Base-by-base conservation (phyloP, 2,329 filamentous ascomycete species). In the Geoglossum cookeanum region DNA sequence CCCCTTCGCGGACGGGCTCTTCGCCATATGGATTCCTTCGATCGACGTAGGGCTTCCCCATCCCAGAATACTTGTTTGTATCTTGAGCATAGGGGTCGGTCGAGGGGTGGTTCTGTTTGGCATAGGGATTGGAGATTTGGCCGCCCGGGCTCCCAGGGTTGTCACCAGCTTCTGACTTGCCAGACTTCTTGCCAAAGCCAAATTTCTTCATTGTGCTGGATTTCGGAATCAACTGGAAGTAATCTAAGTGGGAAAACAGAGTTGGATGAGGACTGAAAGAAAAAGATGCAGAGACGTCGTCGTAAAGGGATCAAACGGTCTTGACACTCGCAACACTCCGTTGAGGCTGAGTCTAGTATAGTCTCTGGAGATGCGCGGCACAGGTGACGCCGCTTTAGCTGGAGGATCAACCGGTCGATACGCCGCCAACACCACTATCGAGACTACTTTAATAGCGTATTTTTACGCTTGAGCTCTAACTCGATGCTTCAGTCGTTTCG, bases 181-280 rank as follows among this genome's bases (percentile, higher is more conserved):
- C 72, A 54, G 67, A 68, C 65, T 78, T 81, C 69, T 76, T 79
- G 61, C 77, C 72, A 61, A 80, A 75, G 54, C 76, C 75, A 62
- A 82, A 80, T 63, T 78, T 80, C 71, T 75, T 78, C 79, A 83
- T 83, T 48, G 37, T 55, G 54, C 6, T 8, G 11, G 17, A 6
- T 32, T 5, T 30, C 17, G 42, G 22, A 4, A 45, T 22, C 22
- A 22, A 45, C 9, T 45, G 42, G 7, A 13, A 6, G 22, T n/a
- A 15, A 42, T 13, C 39, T n/a, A n/a, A 42, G 9, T 13, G 13
- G 39, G 13, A 42, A 42, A n/a, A 15, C 42, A 22, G 42, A 45
- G 22, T 9, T 52, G 4, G 48, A 32, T 2, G 6, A 9, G 15
- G 30, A 33, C 13, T 9, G 9, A 22, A 35, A 17, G 11, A 37